Evolutionary conservation across 192 early-diverging fungal species (phyloP), one percentile per base, ranked within the genome.

Genomic region (Coemansia aciculifera): DNA sequence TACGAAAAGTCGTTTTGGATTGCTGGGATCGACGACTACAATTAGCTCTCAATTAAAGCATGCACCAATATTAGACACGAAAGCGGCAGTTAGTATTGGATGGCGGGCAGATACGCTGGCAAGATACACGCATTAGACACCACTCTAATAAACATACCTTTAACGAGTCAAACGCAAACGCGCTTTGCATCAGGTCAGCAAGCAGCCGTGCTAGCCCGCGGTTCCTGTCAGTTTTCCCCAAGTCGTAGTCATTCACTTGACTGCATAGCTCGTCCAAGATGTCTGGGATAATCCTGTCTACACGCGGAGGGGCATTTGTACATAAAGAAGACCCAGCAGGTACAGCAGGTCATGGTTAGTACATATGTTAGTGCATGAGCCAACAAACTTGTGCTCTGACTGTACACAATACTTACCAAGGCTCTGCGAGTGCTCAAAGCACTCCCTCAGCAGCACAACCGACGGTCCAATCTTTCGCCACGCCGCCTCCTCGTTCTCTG

Each of bases 1-100:
- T 95, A 99, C 43, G 95, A 95, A 74, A 99, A 95, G 69, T 99
- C 97, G 79, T 99, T 99, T 77, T 99, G 97, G 66, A 98, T 71
- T 68, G 77, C 68, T 70, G 73, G 69, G 73, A 81, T 74, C 71
- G 68, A 80, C 71, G 71, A 66, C 67, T 72, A 74, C 59, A 78
- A 62, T 64, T 56, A 7, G 11, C 39, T 15, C 5, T 17, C 32
- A 32, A 17, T 59, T 59, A 31, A 48, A 0, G 27, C 56, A 59
- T 36, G 31, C 27, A 36, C 32, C 56, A 17, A 34, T 37, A 36
- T 36, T 31, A 59, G 56, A 59, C 31, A n/a, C 15, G 32, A 21
- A 17, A 19, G 12, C 34, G 32, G n/a, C 5, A 9, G 17, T 59
- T 59, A 19, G 56, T 19, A 34, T n/a, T 23, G 19, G 46, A 21